phyloP scores from a whole-genome alignment of 805 yeast species.

The Candida chauliodis region DNA sequence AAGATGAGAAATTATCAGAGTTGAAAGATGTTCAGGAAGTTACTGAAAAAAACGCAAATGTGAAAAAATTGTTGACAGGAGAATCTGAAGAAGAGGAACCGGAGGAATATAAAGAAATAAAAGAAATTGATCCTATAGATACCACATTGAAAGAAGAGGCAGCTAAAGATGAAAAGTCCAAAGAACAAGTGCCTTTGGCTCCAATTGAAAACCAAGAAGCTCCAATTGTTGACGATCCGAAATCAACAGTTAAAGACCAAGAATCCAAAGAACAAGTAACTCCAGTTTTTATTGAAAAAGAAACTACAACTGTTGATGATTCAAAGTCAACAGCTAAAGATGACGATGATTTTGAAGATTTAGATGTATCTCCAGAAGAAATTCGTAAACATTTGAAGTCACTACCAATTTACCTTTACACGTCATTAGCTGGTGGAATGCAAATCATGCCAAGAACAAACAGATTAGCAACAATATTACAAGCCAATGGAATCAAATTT shows the following conservation, averaged over 20 bases:
- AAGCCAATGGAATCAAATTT: constrained; percentile 68
- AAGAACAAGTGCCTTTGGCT: constrained; percentile 7
- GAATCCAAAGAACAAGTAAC: constrained; percentile 8
- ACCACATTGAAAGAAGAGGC: constrained; percentile 3
- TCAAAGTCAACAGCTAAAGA: no score
- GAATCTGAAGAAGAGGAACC: constrained; percentile 1
- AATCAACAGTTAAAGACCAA: constrained; percentile 6
- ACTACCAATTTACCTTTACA: constrained; percentile 71
- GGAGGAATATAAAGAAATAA: constrained; percentile 4
- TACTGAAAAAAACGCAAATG: constrained; percentile 3
- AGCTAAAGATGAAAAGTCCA: constrained; percentile 9
- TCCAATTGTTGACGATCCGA: constrained; percentile 2
- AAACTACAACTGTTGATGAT: constrained; percentile 3
- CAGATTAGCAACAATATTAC: constrained; percentile 66
- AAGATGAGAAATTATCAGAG: constrained; percentile 5
- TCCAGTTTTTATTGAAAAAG: constrained; percentile 1
- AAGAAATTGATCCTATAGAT: constrained; percentile 1
- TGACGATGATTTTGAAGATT: constrained; percentile 20
- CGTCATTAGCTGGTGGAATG: constrained; percentile 86
- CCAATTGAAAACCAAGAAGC: constrained; percentile 2
- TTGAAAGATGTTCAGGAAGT: constrained; percentile 2
- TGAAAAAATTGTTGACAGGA: constrained; percentile 4
- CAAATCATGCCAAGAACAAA: constrained; percentile 76
- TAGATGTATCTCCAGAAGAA: constrained; percentile 40
- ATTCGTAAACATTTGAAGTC: constrained; percentile 39